A percentile compares a stretch with the other conserved stretches of the same genome.
Evolutionary conservation across 345 rosid species (phyloP).

Genomic region (Zanthoxylum bungeanum): DNA sequence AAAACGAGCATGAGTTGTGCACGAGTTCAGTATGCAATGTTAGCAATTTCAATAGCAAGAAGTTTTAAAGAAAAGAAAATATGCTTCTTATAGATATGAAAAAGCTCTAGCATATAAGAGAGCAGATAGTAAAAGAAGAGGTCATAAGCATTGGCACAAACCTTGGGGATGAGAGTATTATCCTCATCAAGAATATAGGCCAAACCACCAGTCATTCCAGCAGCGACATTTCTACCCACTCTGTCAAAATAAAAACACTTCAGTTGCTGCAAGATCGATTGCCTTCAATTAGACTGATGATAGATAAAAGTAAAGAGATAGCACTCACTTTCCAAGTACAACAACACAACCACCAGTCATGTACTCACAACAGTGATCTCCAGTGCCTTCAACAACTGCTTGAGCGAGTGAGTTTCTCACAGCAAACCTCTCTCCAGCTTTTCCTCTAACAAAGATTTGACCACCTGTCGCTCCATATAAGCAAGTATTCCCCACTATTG

Average conservation of each 20-base stretch:
- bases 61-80: neutral
- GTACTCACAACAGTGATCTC: slow-evolving; percentile 97
- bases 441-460: slow-evolving; percentile 90
- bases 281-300: neutral
- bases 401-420: slow-evolving; percentile 96
- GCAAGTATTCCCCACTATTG: slow-evolving; percentile 96
- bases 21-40: neutral
- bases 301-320: neutral
- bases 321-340: slow-evolving; percentile 91
- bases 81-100: neutral
- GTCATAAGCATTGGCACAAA: slow-evolving; percentile 20
- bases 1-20: neutral
- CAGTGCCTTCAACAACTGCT: slow-evolving; percentile 99
- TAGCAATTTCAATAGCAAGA: neutral
- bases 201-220: slow-evolving; percentile 99
- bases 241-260: slow-evolving; percentile 42
- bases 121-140: neutral
- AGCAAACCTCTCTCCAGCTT: slow-evolving; percentile 98
- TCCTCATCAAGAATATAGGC: slow-evolving; percentile 94
- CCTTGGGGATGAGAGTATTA: slow-evolving; percentile 84
- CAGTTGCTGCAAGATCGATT: neutral
- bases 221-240: slow-evolving; percentile 98
- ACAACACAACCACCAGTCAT: slow-evolving; percentile 99
- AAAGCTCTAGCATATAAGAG: neutral
- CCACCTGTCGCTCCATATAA: slow-evolving; percentile 99